Percentiles rank a stretch among this genome's conserved stretches.
These are phyloP conservation scores for Aspergillus panamensis DNA, from an alignment of 495 filamentous ascomycete species.

Conservation along the genomic window DNA sequence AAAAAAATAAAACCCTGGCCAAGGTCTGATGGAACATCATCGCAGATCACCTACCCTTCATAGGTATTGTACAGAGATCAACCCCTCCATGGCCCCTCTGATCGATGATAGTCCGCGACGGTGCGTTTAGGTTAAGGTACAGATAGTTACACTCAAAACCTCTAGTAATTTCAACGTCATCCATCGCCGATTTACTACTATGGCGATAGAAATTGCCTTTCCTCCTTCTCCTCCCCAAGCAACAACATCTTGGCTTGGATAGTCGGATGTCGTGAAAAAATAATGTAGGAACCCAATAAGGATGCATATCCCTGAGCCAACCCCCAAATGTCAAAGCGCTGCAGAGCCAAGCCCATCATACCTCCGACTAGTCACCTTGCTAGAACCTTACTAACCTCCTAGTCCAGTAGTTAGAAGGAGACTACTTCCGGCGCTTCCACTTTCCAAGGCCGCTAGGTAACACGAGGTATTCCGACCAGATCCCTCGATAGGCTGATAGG, in stretches of 20 bases:
- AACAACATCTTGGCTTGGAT: no score
- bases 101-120: conserved; percentile 19
- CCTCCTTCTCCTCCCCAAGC: no score
- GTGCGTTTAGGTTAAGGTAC: conserved; percentile 21
- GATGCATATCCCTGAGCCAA: conserved; percentile 17
- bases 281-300: not conserved
- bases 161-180: not conserved
- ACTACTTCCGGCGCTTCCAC: not conserved
- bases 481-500: conserved; percentile 8
- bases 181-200: no score
- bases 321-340: conserved; percentile 21
- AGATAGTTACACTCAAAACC: conserved; percentile 1
- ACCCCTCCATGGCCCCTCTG: conserved; percentile 14
- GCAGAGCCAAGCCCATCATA: conserved; percentile 23
- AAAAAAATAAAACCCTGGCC: not conserved
- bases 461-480: conserved; percentile 18
- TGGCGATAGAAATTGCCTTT: not conserved
- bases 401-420: not conserved
- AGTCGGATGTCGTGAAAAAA: not conserved
- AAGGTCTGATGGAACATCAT: not conserved
- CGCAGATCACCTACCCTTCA: conserved; percentile 22
- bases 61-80: conserved; percentile 18
- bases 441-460: conserved; percentile 8
- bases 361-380: conserved; percentile 13
- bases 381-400: not conserved